Evolutionary conservation across 1,139 yeast species (phyloP), one percentile per base, ranked within the genome.

Genomic region (Diutina siamensis): DNA sequence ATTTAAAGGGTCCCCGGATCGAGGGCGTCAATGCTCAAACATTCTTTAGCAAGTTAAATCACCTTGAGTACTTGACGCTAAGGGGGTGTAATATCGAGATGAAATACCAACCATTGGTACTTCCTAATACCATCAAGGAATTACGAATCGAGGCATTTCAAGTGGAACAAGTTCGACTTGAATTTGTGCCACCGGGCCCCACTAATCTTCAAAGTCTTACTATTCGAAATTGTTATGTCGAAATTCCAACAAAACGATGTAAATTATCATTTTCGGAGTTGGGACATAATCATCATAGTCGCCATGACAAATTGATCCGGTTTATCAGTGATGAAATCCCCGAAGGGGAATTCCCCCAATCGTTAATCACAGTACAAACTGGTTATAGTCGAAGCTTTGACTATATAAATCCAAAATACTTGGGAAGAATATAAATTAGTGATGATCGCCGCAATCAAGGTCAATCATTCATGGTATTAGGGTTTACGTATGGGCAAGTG

Each of bases 151-250:
- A 35, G 2, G 40, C 40, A 3, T 35, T 35, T 22, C 40, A 35
- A n/a, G 40, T 35, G 3, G 15, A 20, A 5, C 17, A 15, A 21
- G 40, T 35, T 13, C 18, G 18, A 21, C 28, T 35, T 5, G 27
- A 21, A 15, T 35, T 35, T 21, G 38, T 17, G 8, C 40, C 40
- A 1, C 27, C 28, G 9, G 40, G 40, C 5, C 28, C 27, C 4
- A 35, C 40, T 1, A 18, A 35, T 5, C 40, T 35, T 10, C 17
- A 9, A 4, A 10, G 28, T 3, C 28, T 35, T 9, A 20, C 40
- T 27, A 35, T 35, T 12, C 27, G 40, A 21, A 35, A 35, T n/a
- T 35, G 40, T n/a, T 35, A 35, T 22, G 28, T 35, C 18, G 18
- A 35, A 15, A 22, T 35, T n/a, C 40, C 40, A n/a, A 22, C 20